Conservation (phyloP, 495 filamentous ascomycete species). For the Aspergillus funiculosus region DNA sequence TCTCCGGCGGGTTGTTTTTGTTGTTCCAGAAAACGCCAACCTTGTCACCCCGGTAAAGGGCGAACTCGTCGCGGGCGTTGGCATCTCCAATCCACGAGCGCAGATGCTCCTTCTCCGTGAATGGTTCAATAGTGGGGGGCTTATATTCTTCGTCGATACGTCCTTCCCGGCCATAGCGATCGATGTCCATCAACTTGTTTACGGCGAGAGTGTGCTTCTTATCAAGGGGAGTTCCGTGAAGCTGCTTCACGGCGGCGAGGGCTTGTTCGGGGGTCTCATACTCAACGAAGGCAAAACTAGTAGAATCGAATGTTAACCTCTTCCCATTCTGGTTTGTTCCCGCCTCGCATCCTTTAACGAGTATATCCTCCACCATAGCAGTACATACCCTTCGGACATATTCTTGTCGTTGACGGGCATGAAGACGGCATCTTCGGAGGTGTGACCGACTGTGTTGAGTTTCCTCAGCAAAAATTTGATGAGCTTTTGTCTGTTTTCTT, state of each 20-base stretch:
- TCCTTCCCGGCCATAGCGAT: constrained; percentile 90
- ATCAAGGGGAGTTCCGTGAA: constrained; percentile 80
- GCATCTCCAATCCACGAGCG: constrained; percentile 85
- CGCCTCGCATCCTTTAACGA: neutral
- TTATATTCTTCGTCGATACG: constrained; percentile 85
- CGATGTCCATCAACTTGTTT: constrained; percentile 97
- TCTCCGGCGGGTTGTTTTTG: constrained; percentile 84
- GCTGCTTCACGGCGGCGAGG: constrained; percentile 73
- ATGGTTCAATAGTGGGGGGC: constrained; percentile 68
- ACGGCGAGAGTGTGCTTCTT: constrained; percentile 91
- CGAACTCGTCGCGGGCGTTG: constrained; percentile 86
- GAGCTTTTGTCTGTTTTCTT: constrained; percentile 81
- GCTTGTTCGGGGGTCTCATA: constrained; percentile 91
- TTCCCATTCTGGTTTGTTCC: neutral
- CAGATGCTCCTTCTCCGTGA: constrained; percentile 88
- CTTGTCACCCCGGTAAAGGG: constrained; percentile 80
- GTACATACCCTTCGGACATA: constrained; percentile 72
- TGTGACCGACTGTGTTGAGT: constrained; percentile 75
- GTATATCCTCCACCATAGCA: neutral
- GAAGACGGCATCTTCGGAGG: constrained; percentile 77
- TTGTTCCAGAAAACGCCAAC: constrained; percentile 98
- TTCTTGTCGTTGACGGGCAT: constrained; percentile 86
- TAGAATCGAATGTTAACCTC: constrained; percentile 8
- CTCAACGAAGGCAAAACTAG: constrained; percentile 90
- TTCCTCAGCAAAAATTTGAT: constrained; percentile 92